Base-by-base conservation (phyloP, 140 eudicot genomes). In the Flaveria floridana region DNA sequence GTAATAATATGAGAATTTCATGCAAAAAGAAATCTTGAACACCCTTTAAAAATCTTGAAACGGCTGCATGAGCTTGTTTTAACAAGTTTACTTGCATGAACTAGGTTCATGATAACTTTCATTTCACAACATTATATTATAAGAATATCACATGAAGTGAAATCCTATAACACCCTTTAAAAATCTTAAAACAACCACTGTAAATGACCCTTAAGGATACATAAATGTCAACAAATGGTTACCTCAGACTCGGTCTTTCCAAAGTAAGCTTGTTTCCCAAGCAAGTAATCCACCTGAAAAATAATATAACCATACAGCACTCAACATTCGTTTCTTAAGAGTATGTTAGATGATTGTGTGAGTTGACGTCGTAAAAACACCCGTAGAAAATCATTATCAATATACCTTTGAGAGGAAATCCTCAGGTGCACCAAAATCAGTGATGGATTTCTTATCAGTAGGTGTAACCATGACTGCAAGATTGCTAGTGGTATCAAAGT, bases 241-340 rank as follows among this genome's bases (percentile, higher is more conserved):
- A 95, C 99, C 99, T 95, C 99, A n/a, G 99, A 77, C 12, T 85
- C 89, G 37, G 99, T 95, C 52, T 95, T 87, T 2, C 99, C 99
- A 42, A 78, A 95, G 86, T 91, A 95, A 73, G 97, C 95, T 75
- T 88, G 96, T 81, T 89, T 89, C 10, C 99, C 99, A 20, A 95
- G 82, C 85, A 95, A 76, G 84, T 90, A 95, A 83, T 95, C 90
- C 50, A 95, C 97, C 99, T 95, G 92, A 42, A 76, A 74, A 78
- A 12, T n/a, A 3, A 26, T 42, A 46, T 18, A 37, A 48, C 18
- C 13, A 58, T 41, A 9, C 64, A 55, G 28, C 28, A 57, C 6
- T 55, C 18, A 41, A 67, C 25, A 1, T 58, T 11, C 34, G 1
- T 8, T 2, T 7, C 25, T 23, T 23, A 23, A 23, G 25, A 23